A percentile compares a stretch with the other conserved stretches of the same genome.
These are phyloP conservation scores for Tripidium arundinaceum DNA, from an alignment of 202 grass and related monocot genomes.

Conservation along the genomic window DNA sequence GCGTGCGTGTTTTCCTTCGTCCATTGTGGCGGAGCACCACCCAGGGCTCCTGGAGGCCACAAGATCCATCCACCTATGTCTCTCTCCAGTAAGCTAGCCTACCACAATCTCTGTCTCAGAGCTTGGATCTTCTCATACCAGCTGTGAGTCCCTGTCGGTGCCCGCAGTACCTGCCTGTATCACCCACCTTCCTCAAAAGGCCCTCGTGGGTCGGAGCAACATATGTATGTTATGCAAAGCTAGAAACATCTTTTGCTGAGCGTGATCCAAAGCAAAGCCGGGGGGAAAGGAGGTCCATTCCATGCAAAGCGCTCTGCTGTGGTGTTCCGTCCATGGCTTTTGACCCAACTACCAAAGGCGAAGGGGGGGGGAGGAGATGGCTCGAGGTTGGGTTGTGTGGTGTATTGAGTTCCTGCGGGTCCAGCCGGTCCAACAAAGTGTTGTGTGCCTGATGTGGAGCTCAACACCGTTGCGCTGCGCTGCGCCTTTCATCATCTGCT, in stretches of 20 bases:
- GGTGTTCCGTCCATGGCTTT: conserved; percentile 36
- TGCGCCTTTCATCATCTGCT: not conserved
- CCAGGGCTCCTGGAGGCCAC: not conserved
- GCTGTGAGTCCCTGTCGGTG: not conserved
- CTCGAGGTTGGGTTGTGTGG: not conserved
- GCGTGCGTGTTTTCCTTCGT: not conserved
- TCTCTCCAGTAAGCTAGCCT: not conserved
- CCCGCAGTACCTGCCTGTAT: not conserved
- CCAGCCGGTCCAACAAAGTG: conserved; percentile 16
- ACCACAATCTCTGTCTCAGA: not conserved
- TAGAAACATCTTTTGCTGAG: conserved; percentile 13
- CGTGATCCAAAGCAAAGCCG: conserved; percentile 42
- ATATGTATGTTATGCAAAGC: not conserved
- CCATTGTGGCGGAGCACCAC: not conserved
- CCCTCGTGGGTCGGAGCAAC: conserved; percentile 20
- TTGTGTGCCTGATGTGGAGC: conserved; percentile 23
- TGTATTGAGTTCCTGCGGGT: not conserved
- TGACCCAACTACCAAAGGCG: conserved; percentile 10
- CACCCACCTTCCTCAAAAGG: conserved; percentile 10
- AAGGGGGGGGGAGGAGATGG: not conserved
- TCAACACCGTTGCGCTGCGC: not conserved
- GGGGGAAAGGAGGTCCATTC: conserved; percentile 10
- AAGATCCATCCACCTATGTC: not conserved
- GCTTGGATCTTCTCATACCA: not conserved
- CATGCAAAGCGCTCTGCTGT: conserved; percentile 23